Evolutionary conservation across 768 basidiomycete species (phyloP).

Genomic region (Antrodiella citrinella): DNA sequence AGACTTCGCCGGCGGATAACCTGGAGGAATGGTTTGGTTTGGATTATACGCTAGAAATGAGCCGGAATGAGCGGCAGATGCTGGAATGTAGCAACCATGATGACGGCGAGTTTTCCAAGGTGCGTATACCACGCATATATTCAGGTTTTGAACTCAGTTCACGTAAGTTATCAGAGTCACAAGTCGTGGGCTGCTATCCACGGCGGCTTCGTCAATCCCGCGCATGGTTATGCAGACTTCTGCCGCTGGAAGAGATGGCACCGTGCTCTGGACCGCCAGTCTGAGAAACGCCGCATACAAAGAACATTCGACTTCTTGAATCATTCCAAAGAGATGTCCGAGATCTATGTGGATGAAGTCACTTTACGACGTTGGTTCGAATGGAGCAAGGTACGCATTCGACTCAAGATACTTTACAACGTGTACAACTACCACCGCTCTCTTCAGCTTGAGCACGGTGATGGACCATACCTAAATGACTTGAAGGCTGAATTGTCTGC

Average conservation of each 20-base stretch:
- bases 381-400: neutral
- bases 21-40: neutral
- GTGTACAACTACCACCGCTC: neutral
- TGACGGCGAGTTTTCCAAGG: conserved; percentile 33
- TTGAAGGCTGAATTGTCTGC: neutral
- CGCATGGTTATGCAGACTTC: conserved; percentile 33
- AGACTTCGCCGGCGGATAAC: neutral
- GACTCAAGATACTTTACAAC: neutral
- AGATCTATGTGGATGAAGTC: conserved; percentile 29
- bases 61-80: neutral
- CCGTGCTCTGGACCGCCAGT: conserved; percentile 27
- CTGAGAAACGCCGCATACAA: conserved; percentile 21
- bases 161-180: conserved; percentile 24
- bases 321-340: conserved; percentile 16
- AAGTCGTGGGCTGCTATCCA: conserved; percentile 37
- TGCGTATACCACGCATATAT: conserved; percentile 6
- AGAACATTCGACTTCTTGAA: conserved; percentile 27
- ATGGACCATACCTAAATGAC: neutral
- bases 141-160: neutral
- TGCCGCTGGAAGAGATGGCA: conserved; percentile 37
- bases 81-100: conserved; percentile 17
- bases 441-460: neutral
- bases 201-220: conserved; percentile 29
- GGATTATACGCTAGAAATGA: neutral
- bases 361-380: neutral